Evolutionary conservation across 495 filamentous ascomycete species (phyloP), one percentile per base, ranked within the genome.

Genomic region (Lasiosphaeria miniovina): DNA sequence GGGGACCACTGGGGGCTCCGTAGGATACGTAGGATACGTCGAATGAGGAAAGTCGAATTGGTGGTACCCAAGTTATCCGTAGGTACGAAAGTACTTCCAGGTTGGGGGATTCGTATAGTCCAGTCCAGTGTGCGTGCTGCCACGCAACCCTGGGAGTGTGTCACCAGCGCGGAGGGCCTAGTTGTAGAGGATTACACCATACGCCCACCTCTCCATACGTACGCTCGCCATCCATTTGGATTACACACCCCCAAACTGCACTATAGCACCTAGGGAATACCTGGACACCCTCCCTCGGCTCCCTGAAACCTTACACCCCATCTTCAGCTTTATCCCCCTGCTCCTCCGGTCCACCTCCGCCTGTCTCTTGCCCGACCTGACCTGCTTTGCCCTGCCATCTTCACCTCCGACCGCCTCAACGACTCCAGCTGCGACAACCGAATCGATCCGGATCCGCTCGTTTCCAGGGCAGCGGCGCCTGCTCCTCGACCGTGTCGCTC

Each of bases 261-360:
- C 24, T 24, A 24, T 2, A 24, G 24, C 24, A 24, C 24, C 24
- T 24, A 24, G 24, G 24, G 1, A 24, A 63, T 58, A 51, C 59
- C 52, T 52, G 49, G 53, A 55, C 41, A 54, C 58, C 33, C 45
- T 45, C 11, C 56, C 35, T 38, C 58, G 55, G 65, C 58, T 61
- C 58, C 61, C 61, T 68, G 62, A 68, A 69, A 65, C 61, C 61
- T 61, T 61, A 53, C 68, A 51, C 53, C 63, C 59, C 49, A 56
- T 45, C 61, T 52, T 64, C 65, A 66, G 61, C 68, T 71, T 68
- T 67, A 71, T 68, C 56, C 59, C 65, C 62, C 63, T 59, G 61
- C 61, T 58, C 45, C 15, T 53, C 62, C 51, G 59, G 56, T 59
- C 61, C 57, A 59, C 57, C 62, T 55, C 49, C 49, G 54, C 50